Base-by-base conservation (phyloP, 2,329 filamentous ascomycete genomes). In the Aspergillus ibericus region DNA sequence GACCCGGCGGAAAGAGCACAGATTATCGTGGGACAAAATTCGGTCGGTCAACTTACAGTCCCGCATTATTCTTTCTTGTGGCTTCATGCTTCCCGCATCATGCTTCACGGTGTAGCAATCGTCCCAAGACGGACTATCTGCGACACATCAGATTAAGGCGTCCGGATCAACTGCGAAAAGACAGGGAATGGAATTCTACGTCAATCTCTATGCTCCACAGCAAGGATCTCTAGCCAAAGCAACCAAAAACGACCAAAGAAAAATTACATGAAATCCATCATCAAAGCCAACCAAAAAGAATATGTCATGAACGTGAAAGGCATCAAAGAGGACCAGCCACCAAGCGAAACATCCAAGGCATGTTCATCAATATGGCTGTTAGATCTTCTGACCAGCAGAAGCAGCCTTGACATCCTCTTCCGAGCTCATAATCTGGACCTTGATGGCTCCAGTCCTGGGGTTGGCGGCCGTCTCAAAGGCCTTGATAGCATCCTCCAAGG, bases 401-500 rank as follows among this genome's bases (percentile, higher is more conserved):
- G 70, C 72, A 54, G 69, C 69, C 64, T 70, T 69, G 34, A 77
- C 70, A 60, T 77, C 74, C 59, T 75, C 75, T 60, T 72, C 72
- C 10, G 70, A 74, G 61, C 75, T 76, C 73, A 77, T 91, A 71
- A 97, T 97, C 83, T 92, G 90, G 60, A 97, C 93, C 83, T 98
- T 98, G 78, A 98, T 97, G n/a, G 93, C 92, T 6, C 93, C 93
- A 53, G 90, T 96, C 82, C 89, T 92, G 38, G 92, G 88, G 77
- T 97, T 87, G 8, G 90, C 86, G 18, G 93, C 92, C 40, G 91
- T 95, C 79, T 92, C 87, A 76, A 98, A 98, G 7, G 93, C 93
- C 78, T 93, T 85, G 27, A 95, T 77, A 0, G 93, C 92, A 73
- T 98, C 89, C 78, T 96, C 93, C 36, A 98, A 79, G 64, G 83